Evolutionary conservation across 2,329 filamentous ascomycete species (phyloP), one percentile per base, ranked within the genome.

Genomic region (Aspergillus candidus): DNA sequence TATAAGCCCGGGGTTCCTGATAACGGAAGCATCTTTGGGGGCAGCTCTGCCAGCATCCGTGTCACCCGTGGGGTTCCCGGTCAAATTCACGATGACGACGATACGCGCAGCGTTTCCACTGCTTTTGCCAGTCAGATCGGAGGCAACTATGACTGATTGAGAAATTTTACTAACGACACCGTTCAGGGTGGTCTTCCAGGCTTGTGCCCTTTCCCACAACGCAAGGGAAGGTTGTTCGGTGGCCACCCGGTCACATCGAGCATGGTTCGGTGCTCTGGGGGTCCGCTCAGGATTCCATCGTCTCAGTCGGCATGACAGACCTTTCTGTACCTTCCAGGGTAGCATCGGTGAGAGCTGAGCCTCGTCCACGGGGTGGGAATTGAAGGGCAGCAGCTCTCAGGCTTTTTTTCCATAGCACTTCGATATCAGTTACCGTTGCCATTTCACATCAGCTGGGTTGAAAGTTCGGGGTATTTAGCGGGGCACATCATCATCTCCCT

Each of bases 41-140:
- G 71, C 46, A 84, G 83, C 57, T 74, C 72, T 32, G 70, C 62
- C 50, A 72, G 66, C 60, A 71, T 72, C 47, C 70, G 75, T 40
- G 69, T 73, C 48, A 70, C 71, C 37, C 70, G 71, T 37, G 66
- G 69, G 34, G 55, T 62, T 35, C 61, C 66, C 11, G 67, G 71
- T 17, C 62, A 68, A 43, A 51, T 61, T 32, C 67, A 71, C 34
- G 74, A 84, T 50, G 93, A 98, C 55, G 93, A 98, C 55, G 93
- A 97, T 63, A 88, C 93, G 60, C 88, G 93, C 70, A 97, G 91
- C 68, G 82, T 97, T 59, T 95, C 88, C 61, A 97, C 93, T 41
- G 90, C 90, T 38, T 98, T 97, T 71, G 90, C 91, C 49, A 96
- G 89, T 72, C 93, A 97, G 69, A 82, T 96, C 55, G 89, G 88